Percentiles rank a stretch among this genome's conserved stretches.
phyloP scores from a whole-genome alignment of 23 red algal genomes.

The Rhodosorus marinus region DNA sequence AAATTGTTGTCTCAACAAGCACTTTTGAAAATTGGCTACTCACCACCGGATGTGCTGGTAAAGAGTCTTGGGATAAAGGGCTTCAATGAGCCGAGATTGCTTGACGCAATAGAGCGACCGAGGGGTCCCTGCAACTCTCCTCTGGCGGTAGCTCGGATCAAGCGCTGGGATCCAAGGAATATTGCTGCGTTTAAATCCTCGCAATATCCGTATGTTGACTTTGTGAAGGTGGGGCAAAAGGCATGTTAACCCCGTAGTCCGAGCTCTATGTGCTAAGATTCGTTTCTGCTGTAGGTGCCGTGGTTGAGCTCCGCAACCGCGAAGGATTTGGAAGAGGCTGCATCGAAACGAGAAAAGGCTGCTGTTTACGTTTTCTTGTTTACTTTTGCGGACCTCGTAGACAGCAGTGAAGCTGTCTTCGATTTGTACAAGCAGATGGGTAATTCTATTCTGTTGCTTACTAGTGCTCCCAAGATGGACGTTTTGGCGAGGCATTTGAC shows the following conservation, averaged over 20 bases:
- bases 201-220: slow-evolving; percentile 33
- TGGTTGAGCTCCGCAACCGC: slow-evolving; percentile 46
- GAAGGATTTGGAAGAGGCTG: slow-evolving; percentile 39
- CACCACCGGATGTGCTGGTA: slow-evolving; percentile 13
- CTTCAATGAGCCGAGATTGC: slow-evolving; percentile 36
- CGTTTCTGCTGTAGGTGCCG: too few relatives aligned
- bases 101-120: slow-evolving; percentile 36
- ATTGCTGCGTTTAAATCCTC: too few relatives aligned
- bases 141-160: slow-evolving; percentile 23
- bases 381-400: slow-evolving; percentile 44
- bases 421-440: slow-evolving; percentile 17
- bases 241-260: too few relatives aligned
- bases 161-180: too few relatives aligned
- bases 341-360: too few relatives aligned
- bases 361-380: slow-evolving; percentile 51
- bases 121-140: slow-evolving; percentile 38
- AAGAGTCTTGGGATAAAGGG: slow-evolving; percentile 36
- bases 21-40: slow-evolving; percentile 29
- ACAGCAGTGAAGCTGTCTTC: slow-evolving; percentile 36
- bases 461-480: slow-evolving; percentile 46
- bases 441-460: slow-evolving; percentile 37
- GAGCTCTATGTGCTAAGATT: too few relatives aligned
- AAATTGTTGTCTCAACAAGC: slow-evolving; percentile 36
- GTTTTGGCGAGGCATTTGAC: slow-evolving; percentile 53
- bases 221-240: too few relatives aligned